Percentiles rank a stretch among this genome's conserved stretches.
These are phyloP conservation scores for Trametes polyzona DNA, from an alignment of 1,284 basidiomycete species.

Conservation along the genomic window DNA sequence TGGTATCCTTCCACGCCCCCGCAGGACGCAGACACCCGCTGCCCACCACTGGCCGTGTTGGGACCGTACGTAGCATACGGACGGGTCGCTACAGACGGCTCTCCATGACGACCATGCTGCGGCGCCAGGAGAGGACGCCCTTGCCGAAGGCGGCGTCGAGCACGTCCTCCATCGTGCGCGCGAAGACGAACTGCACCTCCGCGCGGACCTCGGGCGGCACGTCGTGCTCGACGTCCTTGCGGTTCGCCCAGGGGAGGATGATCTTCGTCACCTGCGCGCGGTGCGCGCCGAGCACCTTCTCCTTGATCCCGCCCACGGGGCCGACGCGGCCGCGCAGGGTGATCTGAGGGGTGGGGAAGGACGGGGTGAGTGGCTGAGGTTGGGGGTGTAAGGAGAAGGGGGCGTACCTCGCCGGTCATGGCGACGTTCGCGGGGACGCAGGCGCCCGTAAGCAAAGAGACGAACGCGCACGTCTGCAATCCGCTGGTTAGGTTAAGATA, in stretches of 20 bases:
- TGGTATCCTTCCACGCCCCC: no score
- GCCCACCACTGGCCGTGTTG: no score
- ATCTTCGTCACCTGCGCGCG: conserved; percentile 82
- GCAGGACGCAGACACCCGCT: no score
- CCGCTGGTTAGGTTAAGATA: not conserved
- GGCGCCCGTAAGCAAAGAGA: conserved; percentile 79
- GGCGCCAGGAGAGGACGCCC: conserved; percentile 62
- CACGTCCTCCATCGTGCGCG: conserved; percentile 77
- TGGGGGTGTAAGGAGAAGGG: not conserved
- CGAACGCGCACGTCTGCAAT: conserved; percentile 77
- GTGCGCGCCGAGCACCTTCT: conserved; percentile 84
- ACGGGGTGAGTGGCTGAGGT: not conserved
- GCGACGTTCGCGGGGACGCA: conserved; percentile 72
- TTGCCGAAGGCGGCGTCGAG: conserved; percentile 81
- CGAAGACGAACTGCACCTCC: conserved; percentile 81
- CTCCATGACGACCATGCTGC: conserved; percentile 51
- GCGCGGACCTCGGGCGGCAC: conserved; percentile 72
- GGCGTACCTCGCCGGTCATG: conserved; percentile 80
- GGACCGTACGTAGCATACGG: no score
- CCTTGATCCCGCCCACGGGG: conserved; percentile 83
- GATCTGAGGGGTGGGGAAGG: conserved; percentile 48
- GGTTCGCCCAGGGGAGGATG: conserved; percentile 81
- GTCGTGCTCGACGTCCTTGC: conserved; percentile 86
- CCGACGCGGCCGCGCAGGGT: conserved; percentile 80
- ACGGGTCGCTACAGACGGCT: conserved; percentile 59